Base-by-base conservation (phyloP, 805 yeast species). In the Lipomyces oligophaga region DNA sequence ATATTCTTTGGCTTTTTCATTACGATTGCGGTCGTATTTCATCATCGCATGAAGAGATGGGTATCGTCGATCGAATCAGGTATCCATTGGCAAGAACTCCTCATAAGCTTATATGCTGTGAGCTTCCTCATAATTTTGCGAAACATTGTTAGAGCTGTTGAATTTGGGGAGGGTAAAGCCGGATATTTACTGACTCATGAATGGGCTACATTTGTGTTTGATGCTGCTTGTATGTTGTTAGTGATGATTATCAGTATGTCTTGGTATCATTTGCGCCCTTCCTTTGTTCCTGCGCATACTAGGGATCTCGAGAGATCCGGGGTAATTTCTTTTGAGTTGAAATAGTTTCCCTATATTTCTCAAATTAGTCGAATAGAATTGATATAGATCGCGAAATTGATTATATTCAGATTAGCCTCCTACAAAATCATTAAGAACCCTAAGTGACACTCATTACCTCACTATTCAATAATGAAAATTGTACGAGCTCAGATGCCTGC, bases 1-100 rank as follows among this genome's bases (percentile, higher is more conserved):
- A 54, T 47, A 1, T 61, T 64, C 38, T 64, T 67, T 45, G 63
- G 58, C 2, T 18, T 62, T 16, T 68, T 68, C 36, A 50, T 62
- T 13, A 31, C 56, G 18, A 52, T 58, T 22, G 58, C 58, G 42
- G 18, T 47, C 26, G 8, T 38, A 21, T 57, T 63, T 46, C 34
- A 36, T 48, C 15, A 11, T 3, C 41, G 48, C 19, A 16, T 44
- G 19, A 11, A 8, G 19, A 10, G 15, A 16, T n/a, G 11, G 4
- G 18, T 38, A 6, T 16, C 7, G 8, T 4, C 21, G 18, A 6
- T 16, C 21, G 38, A 21, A 5, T 19, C 21, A 16, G 30, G 11
- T 26, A 13, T 15, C 13, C 42, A 41, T 15, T 38, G 43, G 43
- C 26, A 26, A 5, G 5, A 22, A 4, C n/a, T 26, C n/a, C 30